A percentile compares a stretch with the other conserved stretches of the same genome.
These are phyloP conservation scores for Plectosphaerella sp. DNA, from an alignment of 2,329 filamentous ascomycete species.

Conservation along the genomic window DNA sequence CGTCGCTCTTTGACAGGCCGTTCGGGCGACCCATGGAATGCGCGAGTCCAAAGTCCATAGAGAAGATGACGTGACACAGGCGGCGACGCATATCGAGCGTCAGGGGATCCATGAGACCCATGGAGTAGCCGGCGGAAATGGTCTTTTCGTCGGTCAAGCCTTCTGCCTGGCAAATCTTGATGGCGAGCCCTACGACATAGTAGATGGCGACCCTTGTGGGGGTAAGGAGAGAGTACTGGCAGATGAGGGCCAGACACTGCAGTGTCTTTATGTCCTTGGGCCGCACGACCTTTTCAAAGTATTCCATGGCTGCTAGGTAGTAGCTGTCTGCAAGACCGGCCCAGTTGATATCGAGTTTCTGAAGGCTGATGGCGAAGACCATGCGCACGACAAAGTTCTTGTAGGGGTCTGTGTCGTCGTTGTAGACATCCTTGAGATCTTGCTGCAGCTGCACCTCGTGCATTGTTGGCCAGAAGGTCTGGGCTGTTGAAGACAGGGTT, in stretches of 20 bases:
- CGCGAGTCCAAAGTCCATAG: slow-evolving; percentile 84
- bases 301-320: slow-evolving; percentile 83
- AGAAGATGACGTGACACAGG: slow-evolving; percentile 80
- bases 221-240: slow-evolving; percentile 86
- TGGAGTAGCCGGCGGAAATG: slow-evolving; percentile 59
- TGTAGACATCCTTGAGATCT: slow-evolving; percentile 78
- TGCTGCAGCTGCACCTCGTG: slow-evolving; percentile 76
- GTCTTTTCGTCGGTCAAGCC: slow-evolving; percentile 87
- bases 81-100: slow-evolving; percentile 87
- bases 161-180: slow-evolving; percentile 83
- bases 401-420: slow-evolving; percentile 70
- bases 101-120: slow-evolving; percentile 61
- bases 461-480: slow-evolving; percentile 81
- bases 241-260: slow-evolving; percentile 84
- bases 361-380: slow-evolving; percentile 90
- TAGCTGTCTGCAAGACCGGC: slow-evolving; percentile 94
- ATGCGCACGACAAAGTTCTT: slow-evolving; percentile 86
- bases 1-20: slow-evolving; percentile 75
- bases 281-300: slow-evolving; percentile 76
- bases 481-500: slow-evolving; percentile 49
- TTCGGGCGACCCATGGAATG: slow-evolving; percentile 85
- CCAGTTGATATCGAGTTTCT: slow-evolving; percentile 84
- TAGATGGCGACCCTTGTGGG: slow-evolving; percentile 90
- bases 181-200: slow-evolving; percentile 85
- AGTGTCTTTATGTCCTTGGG: slow-evolving; percentile 88